Evolutionary conservation across 805 yeast species (phyloP).

Genomic region (Saccharomycopsis capsularis): DNA sequence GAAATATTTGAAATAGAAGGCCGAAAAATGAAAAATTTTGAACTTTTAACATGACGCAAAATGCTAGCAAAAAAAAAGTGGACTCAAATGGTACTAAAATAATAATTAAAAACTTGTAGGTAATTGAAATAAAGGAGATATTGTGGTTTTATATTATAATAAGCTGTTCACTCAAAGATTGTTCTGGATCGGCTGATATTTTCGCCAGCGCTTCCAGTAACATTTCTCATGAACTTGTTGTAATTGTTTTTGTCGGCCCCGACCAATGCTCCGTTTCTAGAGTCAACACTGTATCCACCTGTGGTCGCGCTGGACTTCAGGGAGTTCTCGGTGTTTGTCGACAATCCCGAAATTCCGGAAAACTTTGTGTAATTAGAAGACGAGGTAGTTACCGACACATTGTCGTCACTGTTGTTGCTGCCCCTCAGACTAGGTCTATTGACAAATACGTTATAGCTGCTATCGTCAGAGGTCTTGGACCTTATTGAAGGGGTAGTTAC

Average conservation of each 20-base stretch:
- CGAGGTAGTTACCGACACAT: background rate
- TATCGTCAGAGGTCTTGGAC: background rate
- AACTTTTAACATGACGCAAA: too few species aligned
- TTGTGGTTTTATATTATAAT: too few species aligned
- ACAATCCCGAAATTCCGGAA: background rate
- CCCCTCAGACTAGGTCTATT: background rate
- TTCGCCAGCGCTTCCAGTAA: background rate
- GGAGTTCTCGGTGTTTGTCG: background rate
- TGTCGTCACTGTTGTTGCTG: background rate
- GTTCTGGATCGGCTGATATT: background rate
- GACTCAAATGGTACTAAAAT: too few species aligned
- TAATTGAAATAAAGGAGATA: too few species aligned
- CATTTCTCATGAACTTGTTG: conserved; percentile 3
- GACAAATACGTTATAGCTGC: background rate
- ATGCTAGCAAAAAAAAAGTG: too few species aligned
- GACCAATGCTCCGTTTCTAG: background rate
- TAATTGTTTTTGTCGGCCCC: background rate
- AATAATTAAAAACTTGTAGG: too few species aligned
- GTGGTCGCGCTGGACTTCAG: background rate
- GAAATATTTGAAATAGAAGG: too few species aligned
- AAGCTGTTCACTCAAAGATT: background rate
- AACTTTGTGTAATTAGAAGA: background rate
- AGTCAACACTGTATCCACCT: background rate
- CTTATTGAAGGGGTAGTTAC: background rate
- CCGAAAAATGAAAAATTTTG: too few species aligned